Evolutionary conservation across 2,329 filamentous ascomycete species (phyloP), one percentile per base, ranked within the genome.

Genomic region (Fusarium sp.): DNA sequence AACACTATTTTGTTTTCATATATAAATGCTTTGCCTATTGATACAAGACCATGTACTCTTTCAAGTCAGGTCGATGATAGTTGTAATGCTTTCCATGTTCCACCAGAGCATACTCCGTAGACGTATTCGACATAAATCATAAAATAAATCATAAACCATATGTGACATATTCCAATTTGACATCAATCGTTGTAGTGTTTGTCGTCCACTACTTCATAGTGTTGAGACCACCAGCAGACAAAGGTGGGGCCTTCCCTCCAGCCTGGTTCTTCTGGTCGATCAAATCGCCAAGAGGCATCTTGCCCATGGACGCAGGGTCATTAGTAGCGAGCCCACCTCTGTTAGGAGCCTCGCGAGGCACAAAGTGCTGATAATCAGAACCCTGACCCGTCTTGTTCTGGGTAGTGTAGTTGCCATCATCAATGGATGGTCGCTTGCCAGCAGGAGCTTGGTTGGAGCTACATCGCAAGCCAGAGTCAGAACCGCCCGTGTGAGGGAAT

Each of bases 401-500:
- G 9, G 66, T 49, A 9, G 56, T 55, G 18, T 66, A 66, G 44
- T 66, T 44, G 11, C 48, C 60, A 9, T 66, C 62, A 3, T 67
- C 47, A 1, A 61, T 25, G 3, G 63, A 66, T 8, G 62, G 43
- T 3, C 32, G 51, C 38, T 62, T 62, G 13, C 62, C 44, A 18
- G 18, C 1, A 0, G 38, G 30, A 6, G 34, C 25, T 2, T 66
- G 54, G 25, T 41, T 52, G 5, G 8, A 3, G 22, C 15, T 8
- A 15, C 18, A 38, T 38, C 18, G 34, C 34, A 38, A n/a, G 10
- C 18, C 34, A 38, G 22, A 44, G 41, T 44, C 34, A 2, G 58
- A 24, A 8, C 3, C 22, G 3, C 24, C 13, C 5, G 9, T 16
- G 2, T 63, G 58, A 1, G 61, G 48, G 1, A 63, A 63, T 20